Percentiles rank a stretch among this genome's conserved stretches.
Conservation (phyloP, 768 basidiomycete species). For the Hygrocybe punicea region DNA sequence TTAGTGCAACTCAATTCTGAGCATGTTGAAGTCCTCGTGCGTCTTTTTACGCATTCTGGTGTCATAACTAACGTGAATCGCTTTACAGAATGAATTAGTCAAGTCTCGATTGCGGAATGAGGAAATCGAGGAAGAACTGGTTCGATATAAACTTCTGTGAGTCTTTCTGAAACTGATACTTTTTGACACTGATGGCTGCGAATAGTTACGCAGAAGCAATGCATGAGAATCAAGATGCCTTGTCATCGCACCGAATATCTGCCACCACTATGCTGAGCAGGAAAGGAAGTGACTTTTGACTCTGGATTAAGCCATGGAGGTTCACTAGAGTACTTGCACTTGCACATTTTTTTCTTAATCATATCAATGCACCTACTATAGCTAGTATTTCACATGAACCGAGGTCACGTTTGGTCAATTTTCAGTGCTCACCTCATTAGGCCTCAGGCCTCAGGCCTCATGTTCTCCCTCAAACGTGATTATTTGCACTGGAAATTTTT, state of each 20-base stretch:
- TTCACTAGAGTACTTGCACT: background rate
- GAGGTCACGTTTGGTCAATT: background rate
- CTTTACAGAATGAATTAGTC: conserved; percentile 80
- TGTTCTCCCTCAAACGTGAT: conserved; percentile 19
- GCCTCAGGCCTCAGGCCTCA: background rate
- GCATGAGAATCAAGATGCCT: conserved; percentile 71
- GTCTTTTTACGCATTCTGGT: conserved; percentile 15
- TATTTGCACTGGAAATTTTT: conserved; percentile 16
- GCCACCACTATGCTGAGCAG: conserved; percentile 42
- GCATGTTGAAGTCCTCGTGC: conserved; percentile 72
- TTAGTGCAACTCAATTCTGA: conserved; percentile 79
- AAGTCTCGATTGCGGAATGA: conserved; percentile 85
- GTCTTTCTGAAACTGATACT: conserved; percentile 26
- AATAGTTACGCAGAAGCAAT: conserved; percentile 67
- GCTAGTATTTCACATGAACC: background rate
- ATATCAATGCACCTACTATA: background rate
- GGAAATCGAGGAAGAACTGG: conserved; percentile 90
- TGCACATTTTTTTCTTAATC: background rate
- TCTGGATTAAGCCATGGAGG: background rate
- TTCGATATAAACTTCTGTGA: conserved; percentile 89
- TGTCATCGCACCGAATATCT: conserved; percentile 62
- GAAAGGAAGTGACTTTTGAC: background rate
- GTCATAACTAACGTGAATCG: background rate
- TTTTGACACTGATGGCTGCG: background rate
- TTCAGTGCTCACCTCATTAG: no score